A percentile compares a stretch with the other conserved stretches of the same genome.
Conservation (phyloP, 768 basidiomycete species). For the Austroboletus eburneus region DNA sequence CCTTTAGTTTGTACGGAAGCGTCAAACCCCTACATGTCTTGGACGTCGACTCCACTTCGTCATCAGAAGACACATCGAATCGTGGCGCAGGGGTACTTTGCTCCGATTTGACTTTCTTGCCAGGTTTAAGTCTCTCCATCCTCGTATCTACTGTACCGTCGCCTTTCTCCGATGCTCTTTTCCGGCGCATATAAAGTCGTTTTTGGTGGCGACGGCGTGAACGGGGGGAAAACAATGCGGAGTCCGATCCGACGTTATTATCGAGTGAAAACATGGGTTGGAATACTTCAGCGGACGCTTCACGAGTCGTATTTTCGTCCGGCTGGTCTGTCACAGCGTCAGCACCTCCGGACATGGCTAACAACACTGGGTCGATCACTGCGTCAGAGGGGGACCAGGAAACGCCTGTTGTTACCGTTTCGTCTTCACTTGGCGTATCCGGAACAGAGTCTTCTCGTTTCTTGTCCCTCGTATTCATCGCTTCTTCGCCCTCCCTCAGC, state of each 20-base stretch:
- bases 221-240: conserved; percentile 38
- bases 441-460: conserved; percentile 8
- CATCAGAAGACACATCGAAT: conserved; percentile 7
- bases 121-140: conserved; percentile 37
- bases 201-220: conserved; percentile 56
- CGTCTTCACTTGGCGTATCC: no score
- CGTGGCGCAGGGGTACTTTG: conserved; percentile 3
- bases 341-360: conserved; percentile 22
- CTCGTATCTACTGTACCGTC: not conserved
- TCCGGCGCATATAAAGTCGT: conserved; percentile 68
- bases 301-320: not conserved
- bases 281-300: no score
- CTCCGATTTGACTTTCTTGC: conserved; percentile 20
- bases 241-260: conserved; percentile 10
- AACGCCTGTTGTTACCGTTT: not conserved
- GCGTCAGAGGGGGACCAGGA: conserved; percentile 5
- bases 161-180: conserved; percentile 49
- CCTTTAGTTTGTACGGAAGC: conserved; percentile 42
- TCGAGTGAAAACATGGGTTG: not conserved
- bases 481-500: conserved; percentile 30
- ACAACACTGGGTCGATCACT: conserved; percentile 30
- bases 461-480: conserved; percentile 4
- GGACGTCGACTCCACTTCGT: conserved; percentile 2
- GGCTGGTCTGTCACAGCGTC: not conserved
- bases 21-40: conserved; percentile 37